A percentile compares a stretch with the other conserved stretches of the same genome.
These are phyloP conservation scores for Cairneyella variabilis DNA, from an alignment of 495 filamentous ascomycete genomes.

Conservation along the genomic window DNA sequence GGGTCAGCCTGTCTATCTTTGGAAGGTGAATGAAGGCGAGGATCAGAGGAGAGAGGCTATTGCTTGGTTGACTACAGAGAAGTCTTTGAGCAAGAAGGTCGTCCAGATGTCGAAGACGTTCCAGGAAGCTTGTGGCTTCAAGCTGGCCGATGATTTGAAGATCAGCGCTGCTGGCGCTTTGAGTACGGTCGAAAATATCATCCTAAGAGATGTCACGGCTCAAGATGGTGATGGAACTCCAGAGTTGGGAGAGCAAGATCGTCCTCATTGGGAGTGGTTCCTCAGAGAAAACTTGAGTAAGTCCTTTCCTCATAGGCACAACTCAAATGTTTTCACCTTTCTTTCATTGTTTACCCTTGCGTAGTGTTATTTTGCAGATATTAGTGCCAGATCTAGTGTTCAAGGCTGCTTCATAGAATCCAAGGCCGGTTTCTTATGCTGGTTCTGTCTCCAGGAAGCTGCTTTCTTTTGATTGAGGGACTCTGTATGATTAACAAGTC, in stretches of 20 bases:
- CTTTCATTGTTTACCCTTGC: too few relatives aligned
- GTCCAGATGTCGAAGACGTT: constrained; percentile 64
- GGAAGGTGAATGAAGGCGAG: constrained; percentile 33
- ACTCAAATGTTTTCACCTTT: too few relatives aligned
- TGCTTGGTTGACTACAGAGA: constrained; percentile 61
- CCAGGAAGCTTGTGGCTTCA: constrained; percentile 60
- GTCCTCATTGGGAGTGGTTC: constrained; percentile 60
- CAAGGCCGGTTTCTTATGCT: too few relatives aligned
- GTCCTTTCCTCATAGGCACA: constrained; percentile 21
- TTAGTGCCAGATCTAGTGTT: too few relatives aligned
- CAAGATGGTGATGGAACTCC: constrained; percentile 3
- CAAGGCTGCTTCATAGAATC: too few relatives aligned
- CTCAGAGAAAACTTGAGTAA: constrained; percentile 53
- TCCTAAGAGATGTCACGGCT: constrained; percentile 47
- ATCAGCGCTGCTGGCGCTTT: constrained; percentile 42
- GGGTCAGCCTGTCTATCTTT: constrained; percentile 55
- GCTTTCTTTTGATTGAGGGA: too few relatives aligned
- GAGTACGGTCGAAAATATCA: constrained; percentile 38
- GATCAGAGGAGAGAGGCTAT: constrained; percentile 49
- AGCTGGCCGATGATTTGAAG: constrained; percentile 56
- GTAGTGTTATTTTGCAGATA: too few relatives aligned
- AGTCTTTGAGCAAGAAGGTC: constrained; percentile 53
- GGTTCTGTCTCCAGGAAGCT: too few relatives aligned
- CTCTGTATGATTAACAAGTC: not conserved
- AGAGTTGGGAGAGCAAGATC: constrained; percentile 36